Conservation (phyloP, 208 protist genomes). For the Polymyxa betae region DNA sequence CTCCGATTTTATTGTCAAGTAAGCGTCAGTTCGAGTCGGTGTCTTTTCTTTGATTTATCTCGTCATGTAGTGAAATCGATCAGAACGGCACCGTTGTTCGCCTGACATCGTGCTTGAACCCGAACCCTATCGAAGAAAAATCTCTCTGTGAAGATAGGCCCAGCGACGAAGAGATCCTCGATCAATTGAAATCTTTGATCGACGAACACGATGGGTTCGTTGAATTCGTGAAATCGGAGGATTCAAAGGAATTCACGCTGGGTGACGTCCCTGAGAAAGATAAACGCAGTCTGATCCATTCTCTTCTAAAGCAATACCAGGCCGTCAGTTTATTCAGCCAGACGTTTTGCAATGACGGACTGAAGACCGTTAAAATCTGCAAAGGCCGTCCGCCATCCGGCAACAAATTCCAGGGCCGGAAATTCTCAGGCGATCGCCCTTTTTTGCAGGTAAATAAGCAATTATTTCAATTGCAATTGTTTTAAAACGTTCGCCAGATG, state of each 20-base stretch:
- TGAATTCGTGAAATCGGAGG: not conserved
- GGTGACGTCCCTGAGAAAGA: constrained; percentile 1
- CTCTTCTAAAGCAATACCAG: not conserved
- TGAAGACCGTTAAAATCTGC: not conserved
- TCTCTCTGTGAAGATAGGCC: not conserved
- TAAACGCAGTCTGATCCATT: not conserved
- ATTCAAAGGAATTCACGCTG: not conserved
- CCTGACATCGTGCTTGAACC: constrained; percentile 16
- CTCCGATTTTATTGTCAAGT: constrained; percentile 45
- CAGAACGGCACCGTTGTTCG: constrained; percentile 23
- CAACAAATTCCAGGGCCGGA: not conserved
- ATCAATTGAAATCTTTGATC: not conserved
- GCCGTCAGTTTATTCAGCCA: not conserved
- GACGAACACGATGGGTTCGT: not conserved
- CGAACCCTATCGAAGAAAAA: not conserved
- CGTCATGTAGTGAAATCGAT: constrained; percentile 56
- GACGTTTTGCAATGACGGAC: not conserved
- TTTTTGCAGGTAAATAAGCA: not conserved
- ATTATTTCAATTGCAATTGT: not conserved
- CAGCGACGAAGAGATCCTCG: not conserved
- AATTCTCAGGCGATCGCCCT: not conserved
- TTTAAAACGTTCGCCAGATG: not conserved
- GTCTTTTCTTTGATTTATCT: too few relatives aligned
- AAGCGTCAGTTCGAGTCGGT: not conserved
- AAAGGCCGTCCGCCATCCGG: not conserved